Base-by-base conservation (phyloP, 805 yeast genomes). In the Candida xyloterini region DNA sequence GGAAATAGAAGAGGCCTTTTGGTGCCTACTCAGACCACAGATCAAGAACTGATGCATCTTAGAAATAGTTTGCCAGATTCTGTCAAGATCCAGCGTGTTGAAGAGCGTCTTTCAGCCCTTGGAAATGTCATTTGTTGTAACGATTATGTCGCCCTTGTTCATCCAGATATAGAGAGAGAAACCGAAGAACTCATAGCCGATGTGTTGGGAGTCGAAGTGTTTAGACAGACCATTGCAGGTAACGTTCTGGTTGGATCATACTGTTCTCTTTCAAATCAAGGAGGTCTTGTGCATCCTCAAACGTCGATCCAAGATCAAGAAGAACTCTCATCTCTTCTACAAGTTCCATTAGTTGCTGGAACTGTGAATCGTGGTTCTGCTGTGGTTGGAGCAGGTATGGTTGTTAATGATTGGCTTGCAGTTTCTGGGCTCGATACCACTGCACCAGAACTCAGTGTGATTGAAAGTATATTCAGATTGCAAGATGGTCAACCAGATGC, bases 101-200 rank as follows among this genome's bases (percentile, higher is more conserved):
- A 93, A 68, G 99, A 93, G 71, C 81, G 99, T 62, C 73, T 93
- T 48, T 85, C 96, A 37, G 99, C 99, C 10, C 71, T 93, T 51
- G 99, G 99, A 56, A 93, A 93, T 56, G 99, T 93, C 48, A 89
- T 93, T 59, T 91, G 98, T 68, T 91, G 98, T 70, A 93, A 93
- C 67, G 99, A 93, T 66, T 93, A 93, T 63, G 99, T 95, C 55
- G 99, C 99, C 3, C 76, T 93, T 51, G 99, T 93, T 39, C 99
- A 93, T 67, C 99, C 99, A 36, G 99, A 93, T 70, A 88, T 93
- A 51, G 99, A 93, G 73, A 83, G 99, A 63, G 99, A 93, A 68
- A 93, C 99, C 38, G 99, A 93, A 70, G 99, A 93, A 71, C 72
- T 93, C 55, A 93, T 93, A 61, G 95, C 98, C 32, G 99, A 93